phyloP scores from a whole-genome alignment of 73 alveolate genomes.

The Breviolum minutum region DNA sequence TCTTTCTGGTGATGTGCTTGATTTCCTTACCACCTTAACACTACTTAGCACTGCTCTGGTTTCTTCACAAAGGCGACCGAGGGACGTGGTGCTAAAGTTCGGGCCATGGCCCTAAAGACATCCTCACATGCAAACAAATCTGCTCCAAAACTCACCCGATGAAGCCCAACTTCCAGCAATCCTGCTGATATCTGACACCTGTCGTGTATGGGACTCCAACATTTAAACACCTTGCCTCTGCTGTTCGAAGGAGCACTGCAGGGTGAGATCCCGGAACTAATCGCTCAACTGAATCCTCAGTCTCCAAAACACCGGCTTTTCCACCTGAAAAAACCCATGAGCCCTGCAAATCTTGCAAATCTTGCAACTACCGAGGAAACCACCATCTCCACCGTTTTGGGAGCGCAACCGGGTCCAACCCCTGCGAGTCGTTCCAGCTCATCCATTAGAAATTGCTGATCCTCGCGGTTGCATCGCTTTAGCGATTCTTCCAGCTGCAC shows the following conservation, averaged over 20 bases:
- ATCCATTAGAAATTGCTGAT: constrained; percentile 69
- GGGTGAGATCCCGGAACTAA: constrained; percentile 46
- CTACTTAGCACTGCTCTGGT: neutral
- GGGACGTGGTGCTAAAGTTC: constrained; percentile 85
- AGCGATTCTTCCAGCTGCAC: constrained; percentile 83
- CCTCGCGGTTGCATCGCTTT: constrained; percentile 87
- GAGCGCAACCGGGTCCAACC: constrained; percentile 50
- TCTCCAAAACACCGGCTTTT: neutral
- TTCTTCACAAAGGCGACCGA: neutral
- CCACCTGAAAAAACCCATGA: neutral
- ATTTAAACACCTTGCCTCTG: constrained; percentile 3
- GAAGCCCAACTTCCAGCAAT: neutral
- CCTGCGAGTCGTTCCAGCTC: constrained; percentile 90
- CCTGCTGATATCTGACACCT: neutral
- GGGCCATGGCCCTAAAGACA: constrained; percentile 89
- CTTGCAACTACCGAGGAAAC: neutral
- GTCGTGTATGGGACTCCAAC: neutral
- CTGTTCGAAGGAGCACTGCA: constrained; percentile 57
- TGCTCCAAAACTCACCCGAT: too few relatives aligned
- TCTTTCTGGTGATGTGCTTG: neutral
- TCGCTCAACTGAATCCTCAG: constrained; percentile 82
- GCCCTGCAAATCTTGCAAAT: too few relatives aligned
- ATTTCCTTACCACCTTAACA: neutral
- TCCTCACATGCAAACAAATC: neutral
- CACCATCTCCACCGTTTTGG: constrained; percentile 86